These are phyloP conservation scores for Cyclotella cryptica DNA, from an alignment of 108 stramenopile genomes.

Conservation along the genomic window DNA sequence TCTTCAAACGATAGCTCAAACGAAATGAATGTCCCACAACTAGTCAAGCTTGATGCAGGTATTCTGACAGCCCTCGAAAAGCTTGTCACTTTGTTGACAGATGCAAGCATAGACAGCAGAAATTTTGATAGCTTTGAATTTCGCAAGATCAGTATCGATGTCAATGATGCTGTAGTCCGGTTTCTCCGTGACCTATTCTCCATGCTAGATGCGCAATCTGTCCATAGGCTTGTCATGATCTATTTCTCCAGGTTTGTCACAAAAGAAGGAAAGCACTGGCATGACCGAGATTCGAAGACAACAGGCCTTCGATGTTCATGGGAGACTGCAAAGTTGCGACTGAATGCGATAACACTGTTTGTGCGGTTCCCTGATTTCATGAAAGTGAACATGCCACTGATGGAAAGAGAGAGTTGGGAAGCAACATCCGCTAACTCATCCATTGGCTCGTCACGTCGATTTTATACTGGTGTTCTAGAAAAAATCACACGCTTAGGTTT, in stretches of 20 bases:
- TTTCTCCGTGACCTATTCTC: slow-evolving; percentile 87
- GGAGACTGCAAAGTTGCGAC: slow-evolving; percentile 79
- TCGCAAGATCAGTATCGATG: slow-evolving; percentile 83
- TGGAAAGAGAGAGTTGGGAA: slow-evolving; percentile 73
- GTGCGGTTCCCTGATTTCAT: slow-evolving; percentile 84
- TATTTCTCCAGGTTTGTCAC: slow-evolving; percentile 80
- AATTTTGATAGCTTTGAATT: slow-evolving; percentile 89
- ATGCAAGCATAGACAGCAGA: slow-evolving; percentile 82
- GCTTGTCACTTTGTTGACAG: slow-evolving; percentile 75
- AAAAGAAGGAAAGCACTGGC: slow-evolving; percentile 77
- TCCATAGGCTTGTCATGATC: slow-evolving; percentile 71
- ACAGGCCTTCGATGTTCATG: slow-evolving; percentile 83
- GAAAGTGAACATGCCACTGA: slow-evolving; percentile 74
- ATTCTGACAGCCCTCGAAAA: slow-evolving; percentile 65
- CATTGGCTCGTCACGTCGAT: slow-evolving; percentile 40
- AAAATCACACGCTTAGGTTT: slow-evolving; percentile 58
- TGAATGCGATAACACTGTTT: slow-evolving; percentile 86
- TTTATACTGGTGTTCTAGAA: slow-evolving; percentile 68
- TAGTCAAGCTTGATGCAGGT: slow-evolving; percentile 74
- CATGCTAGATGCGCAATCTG: slow-evolving; percentile 67
- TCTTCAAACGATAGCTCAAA: slow-evolving; percentile 15
- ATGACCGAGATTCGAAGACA: slow-evolving; percentile 79
- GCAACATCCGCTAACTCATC: slow-evolving; percentile 45
- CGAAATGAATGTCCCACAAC: slow-evolving; percentile 52
- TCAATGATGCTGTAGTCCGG: slow-evolving; percentile 87